Base-by-base conservation (phyloP, 176 grass and related monocot genomes). In the maize (Zea mays) region DNA sequence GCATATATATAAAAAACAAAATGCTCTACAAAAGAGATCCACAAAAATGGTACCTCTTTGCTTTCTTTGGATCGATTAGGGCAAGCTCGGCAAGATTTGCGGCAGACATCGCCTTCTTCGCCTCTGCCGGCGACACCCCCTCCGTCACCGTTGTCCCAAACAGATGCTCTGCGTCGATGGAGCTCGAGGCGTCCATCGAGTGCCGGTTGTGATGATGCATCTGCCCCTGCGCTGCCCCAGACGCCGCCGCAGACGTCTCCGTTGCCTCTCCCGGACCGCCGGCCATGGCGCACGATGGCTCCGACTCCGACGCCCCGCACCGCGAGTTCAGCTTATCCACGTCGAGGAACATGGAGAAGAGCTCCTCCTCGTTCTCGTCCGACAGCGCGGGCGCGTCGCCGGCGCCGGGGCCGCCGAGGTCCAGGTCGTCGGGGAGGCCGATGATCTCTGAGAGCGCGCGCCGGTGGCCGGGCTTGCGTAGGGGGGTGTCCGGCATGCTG, bases 11-110 rank as follows among this genome's bases (percentile, higher is more conserved):
- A 39, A 39, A 39, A 39, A 39, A 39, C 38, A 39, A 39, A 39
- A 39, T 27, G 27, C 27, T 27, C 27, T 27, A 61, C 37, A 69
- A 34, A 54, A 9, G 13, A 64, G 34, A 49, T 16, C 15, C 52
- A 3, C 55, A 63, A 63, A 67, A 58, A 27, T 41, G 9, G 80
- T 70, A 98, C 95, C 95, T 94, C 70, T 94, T 92, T 21, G 91
- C 89, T 47, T 87, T 91, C 82, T 87, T 92, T 3, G 95, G 91
- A 71, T 98, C 89, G 41, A 91, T 73, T 17, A 92, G 77, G 44
- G 89, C 89, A 6, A 98, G 77, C 62, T 98, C 85, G n/a, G 87
- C 91, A 39, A 98, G 91, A 77, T 90, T 89, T 34, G 87, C 85
- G 33, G 82, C 84, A 12, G 85, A 76, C 85, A 90, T 78, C 10